phyloP scores from a whole-genome alignment of 2,329 filamentous ascomycete species.

The Fusarium oxysporum region DNA sequence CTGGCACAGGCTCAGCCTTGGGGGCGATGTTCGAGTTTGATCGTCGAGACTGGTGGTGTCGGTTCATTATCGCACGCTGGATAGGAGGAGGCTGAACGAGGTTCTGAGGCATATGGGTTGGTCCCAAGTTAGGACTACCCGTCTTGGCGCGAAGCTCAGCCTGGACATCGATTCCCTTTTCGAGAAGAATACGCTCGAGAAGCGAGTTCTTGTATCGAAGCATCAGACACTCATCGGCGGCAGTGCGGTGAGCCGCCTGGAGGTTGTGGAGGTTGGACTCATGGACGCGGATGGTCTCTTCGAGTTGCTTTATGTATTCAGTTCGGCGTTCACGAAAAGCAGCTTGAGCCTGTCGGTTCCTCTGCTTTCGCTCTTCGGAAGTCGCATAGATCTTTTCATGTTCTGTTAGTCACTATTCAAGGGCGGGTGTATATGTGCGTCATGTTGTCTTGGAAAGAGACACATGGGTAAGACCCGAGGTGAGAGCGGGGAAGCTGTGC shows the following conservation, averaged over 20 bases:
- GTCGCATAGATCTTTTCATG: constrained; percentile 89
- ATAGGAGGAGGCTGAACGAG: constrained; percentile 80
- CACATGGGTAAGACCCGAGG: neutral
- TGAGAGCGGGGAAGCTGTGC: constrained; percentile 14
- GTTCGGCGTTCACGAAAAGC: constrained; percentile 96
- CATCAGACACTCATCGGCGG: constrained; percentile 97
- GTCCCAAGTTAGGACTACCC: constrained; percentile 82
- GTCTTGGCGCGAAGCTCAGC: constrained; percentile 94
- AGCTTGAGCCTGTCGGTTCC: constrained; percentile 96
- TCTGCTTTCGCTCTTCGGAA: constrained; percentile 97
- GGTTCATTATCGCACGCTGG: constrained; percentile 83
- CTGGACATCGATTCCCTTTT: constrained; percentile 99
- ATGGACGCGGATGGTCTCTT: constrained; percentile 96
- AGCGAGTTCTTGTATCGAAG: constrained; percentile 98
- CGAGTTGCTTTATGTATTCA: constrained; percentile 99
- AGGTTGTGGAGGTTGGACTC: constrained; percentile 93
- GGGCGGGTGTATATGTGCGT: neutral
- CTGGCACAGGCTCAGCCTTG: constrained; percentile 70
- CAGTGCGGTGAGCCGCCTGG: constrained; percentile 92
- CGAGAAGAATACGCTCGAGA: constrained; percentile 91
- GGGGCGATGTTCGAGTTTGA: constrained; percentile 81
- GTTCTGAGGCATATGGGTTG: constrained; percentile 74
- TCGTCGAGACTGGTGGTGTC: constrained; percentile 79
- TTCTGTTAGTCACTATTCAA: constrained; percentile 34
- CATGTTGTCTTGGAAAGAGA: constrained; percentile 16